Conservation (phyloP, 352 stramenopile genomes). For the Globisporangium radiosum region DNA sequence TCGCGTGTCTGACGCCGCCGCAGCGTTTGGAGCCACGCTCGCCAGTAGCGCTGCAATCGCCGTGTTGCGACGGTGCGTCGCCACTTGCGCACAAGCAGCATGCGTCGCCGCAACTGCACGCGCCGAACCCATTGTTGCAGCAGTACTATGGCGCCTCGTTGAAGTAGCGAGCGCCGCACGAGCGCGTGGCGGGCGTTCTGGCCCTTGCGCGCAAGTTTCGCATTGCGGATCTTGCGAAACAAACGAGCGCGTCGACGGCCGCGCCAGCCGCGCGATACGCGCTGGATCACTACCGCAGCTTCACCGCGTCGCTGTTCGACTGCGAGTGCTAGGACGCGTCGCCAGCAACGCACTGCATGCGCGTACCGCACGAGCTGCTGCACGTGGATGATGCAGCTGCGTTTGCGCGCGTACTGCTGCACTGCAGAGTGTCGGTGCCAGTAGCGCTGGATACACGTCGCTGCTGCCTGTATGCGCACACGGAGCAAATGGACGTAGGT, state of each 20-base stretch:
- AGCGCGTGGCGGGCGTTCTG: conserved; percentile 50
- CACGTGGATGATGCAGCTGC: conserved; percentile 24
- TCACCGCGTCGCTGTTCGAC: conserved; percentile 24
- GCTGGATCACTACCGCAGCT: conserved; percentile 32
- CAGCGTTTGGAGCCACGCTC: conserved; percentile 38
- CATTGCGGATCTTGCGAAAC: conserved; percentile 62
- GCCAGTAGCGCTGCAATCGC: conserved; percentile 47
- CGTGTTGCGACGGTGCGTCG: conserved; percentile 29
- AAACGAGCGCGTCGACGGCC: conserved; percentile 46
- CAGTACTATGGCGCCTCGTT: conserved; percentile 28
- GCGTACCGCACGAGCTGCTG: conserved; percentile 41
- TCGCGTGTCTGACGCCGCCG: conserved; percentile 26
- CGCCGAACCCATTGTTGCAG: conserved; percentile 47
- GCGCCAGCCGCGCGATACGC: conserved; percentile 34
- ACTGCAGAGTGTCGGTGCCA: conserved; percentile 24
- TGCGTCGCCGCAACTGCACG: conserved; percentile 28
- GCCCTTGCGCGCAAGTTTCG: conserved; percentile 34
- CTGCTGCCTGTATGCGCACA: conserved; percentile 12
- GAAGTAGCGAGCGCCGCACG: conserved; percentile 40
- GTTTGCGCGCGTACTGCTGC: conserved; percentile 20
- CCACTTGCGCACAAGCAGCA: conserved; percentile 42
- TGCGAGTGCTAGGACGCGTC: conserved; percentile 19
- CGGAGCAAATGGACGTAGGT: conserved; percentile 24
- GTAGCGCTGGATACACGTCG: conserved; percentile 31
- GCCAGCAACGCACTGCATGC: conserved; percentile 18